phyloP scores from a whole-genome alignment of 176 grass and related monocot species.

The Olyra latifolia region DNA sequence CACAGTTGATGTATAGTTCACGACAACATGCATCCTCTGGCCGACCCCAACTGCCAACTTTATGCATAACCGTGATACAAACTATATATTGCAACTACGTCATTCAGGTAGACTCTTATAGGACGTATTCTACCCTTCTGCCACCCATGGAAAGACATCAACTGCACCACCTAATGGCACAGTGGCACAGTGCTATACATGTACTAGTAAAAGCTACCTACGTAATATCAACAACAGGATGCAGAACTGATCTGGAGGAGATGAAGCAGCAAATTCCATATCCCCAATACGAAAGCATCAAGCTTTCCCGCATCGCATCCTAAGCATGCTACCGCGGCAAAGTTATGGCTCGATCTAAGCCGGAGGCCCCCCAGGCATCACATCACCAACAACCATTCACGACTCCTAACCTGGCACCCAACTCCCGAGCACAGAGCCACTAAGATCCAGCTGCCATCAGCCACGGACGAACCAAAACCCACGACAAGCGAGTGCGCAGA shows the following conservation, averaged over 20 bases:
- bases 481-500: conserved; percentile 8
- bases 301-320: conserved; percentile 25
- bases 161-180: conserved; percentile 6
- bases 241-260: conserved; percentile 23
- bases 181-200: conserved; percentile 6
- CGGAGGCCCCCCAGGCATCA: background rate
- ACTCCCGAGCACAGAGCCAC: conserved; percentile 20
- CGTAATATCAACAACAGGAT: background rate
- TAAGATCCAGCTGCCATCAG: conserved; percentile 48
- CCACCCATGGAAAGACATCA: background rate
- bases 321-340: background rate
- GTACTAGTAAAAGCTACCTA: conserved; percentile 17
- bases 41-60: background rate
- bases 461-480: conserved; percentile 12
- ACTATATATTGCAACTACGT: background rate
- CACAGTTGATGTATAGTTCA: background rate
- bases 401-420: background rate
- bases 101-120: background rate
- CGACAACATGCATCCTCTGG: background rate
- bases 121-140: background rate
- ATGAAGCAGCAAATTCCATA: conserved; percentile 13
- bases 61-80: background rate
- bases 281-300: conserved; percentile 8
- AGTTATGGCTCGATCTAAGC: conserved; percentile 38
- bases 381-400: conserved; percentile 8